Percentiles rank a stretch among this genome's conserved stretches.
Evolutionary conservation across 2,329 filamentous ascomycete genomes (phyloP).

Genomic region (Aspergillus sp.): DNA sequence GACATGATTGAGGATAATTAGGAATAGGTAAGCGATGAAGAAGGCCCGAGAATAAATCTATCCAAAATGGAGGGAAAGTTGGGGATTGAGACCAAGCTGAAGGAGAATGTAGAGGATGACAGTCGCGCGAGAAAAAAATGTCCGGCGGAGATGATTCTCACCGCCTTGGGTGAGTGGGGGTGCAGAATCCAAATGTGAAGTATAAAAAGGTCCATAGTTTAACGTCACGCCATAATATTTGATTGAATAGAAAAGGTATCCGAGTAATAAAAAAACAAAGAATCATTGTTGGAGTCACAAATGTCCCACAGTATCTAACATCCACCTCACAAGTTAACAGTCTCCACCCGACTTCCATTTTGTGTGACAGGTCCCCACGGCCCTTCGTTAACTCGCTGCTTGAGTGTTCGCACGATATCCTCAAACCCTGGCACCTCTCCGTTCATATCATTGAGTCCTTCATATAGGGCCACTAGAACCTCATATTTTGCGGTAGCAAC

Average conservation of each 20-base stretch:
- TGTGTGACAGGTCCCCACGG: conserved; percentile 39
- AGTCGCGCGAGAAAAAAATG: conserved; percentile 22
- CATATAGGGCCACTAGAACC: conserved; percentile 51
- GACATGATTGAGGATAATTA: conserved; percentile 31
- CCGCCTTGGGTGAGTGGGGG: conserved; percentile 23
- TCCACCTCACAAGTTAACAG: conserved; percentile 31
- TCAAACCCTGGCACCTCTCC: conserved; percentile 34
- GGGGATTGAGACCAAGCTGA: neutral
- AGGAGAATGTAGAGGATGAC: neutral
- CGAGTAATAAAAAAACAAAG: neutral
- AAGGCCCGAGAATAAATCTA: neutral
- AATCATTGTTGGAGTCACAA: neutral
- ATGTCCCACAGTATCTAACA: neutral
- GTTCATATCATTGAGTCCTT: conserved; percentile 40
- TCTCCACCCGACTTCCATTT: conserved; percentile 34
- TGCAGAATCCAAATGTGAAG: conserved; percentile 5
- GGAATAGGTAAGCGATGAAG: neutral
- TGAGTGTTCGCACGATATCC: conserved; percentile 41
- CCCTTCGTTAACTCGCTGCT: conserved; percentile 42
- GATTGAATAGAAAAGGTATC: neutral
- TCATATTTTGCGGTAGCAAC: conserved; percentile 60
- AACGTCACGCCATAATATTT: no score
- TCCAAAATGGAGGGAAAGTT: neutral
- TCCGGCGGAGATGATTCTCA: conserved; percentile 19
- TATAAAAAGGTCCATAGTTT: neutral